Conservation (phyloP, 495 filamentous ascomycete species). For the Penicillium bialowiezense region DNA sequence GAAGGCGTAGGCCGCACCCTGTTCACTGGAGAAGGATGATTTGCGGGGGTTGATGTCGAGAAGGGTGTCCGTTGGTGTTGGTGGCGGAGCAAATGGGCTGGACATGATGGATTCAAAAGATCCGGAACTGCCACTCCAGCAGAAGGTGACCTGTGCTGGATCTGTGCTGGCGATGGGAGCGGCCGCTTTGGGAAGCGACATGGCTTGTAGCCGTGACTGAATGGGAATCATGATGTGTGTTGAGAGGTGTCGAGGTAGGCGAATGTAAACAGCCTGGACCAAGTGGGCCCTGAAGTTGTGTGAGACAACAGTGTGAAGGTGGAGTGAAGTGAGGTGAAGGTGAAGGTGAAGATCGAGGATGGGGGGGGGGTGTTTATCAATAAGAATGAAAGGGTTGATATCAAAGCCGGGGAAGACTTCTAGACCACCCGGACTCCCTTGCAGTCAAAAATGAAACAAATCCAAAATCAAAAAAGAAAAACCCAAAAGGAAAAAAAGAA, state of each 20-base stretch:
- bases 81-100: constrained; percentile 39
- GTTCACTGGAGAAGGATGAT: constrained; percentile 42
- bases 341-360: constrained; percentile 6
- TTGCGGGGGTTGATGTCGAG: constrained; percentile 47
- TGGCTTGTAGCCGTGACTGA: constrained; percentile 24
- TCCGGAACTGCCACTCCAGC: constrained; percentile 36
- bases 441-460: constrained; percentile 22
- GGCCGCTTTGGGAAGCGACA: constrained; percentile 23
- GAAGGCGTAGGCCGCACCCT: constrained; percentile 49
- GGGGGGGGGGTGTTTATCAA: constrained; percentile 13
- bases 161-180: constrained; percentile 31
- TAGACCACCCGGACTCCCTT: constrained; percentile 31
- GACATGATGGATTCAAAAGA: constrained; percentile 31
- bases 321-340: neutral
- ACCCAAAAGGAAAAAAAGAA: constrained; percentile 3
- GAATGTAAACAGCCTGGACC: neutral
- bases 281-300: constrained; percentile 1
- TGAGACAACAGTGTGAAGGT: constrained; percentile 4
- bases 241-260: neutral
- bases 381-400: constrained; percentile 14
- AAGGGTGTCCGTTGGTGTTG: constrained; percentile 37
- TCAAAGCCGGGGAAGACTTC: constrained; percentile 30
- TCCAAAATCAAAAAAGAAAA: constrained; percentile 6
- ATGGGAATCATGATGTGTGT: constrained; percentile 25
- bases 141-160: constrained; percentile 32